phyloP scores from a whole-genome alignment of 495 filamentous ascomycete species.

The Letharia lupina region DNA sequence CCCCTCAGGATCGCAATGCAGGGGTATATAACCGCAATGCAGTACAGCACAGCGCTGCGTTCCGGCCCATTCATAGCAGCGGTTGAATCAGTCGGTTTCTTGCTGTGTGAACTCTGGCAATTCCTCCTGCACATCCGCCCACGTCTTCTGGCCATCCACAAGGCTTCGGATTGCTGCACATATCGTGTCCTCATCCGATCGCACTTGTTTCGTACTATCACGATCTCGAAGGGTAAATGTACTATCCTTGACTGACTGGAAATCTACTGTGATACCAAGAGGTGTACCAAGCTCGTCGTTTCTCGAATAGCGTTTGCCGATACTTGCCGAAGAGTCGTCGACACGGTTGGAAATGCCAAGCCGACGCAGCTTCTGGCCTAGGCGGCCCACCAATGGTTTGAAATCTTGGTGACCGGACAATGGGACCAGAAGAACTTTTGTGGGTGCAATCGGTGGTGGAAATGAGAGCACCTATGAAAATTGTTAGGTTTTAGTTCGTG shows the following conservation, averaged over 20 bases:
- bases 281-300: constrained; percentile 63
- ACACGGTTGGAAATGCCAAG: constrained; percentile 55
- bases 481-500: constrained; percentile 6
- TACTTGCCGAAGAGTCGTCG: constrained; percentile 58
- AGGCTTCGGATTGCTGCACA: constrained; percentile 51
- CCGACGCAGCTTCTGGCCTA: constrained; percentile 47
- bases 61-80: constrained; percentile 3
- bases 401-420: constrained; percentile 53
- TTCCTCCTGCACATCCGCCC: constrained; percentile 51
- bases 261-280: constrained; percentile 60
- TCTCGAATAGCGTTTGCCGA: constrained; percentile 59
- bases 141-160: constrained; percentile 54
- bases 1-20: constrained; percentile 1
- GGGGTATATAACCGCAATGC: background rate
- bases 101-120: constrained; percentile 63
- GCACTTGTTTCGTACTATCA: constrained; percentile 59
- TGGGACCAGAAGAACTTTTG: constrained; percentile 61
- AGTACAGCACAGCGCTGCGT: background rate
- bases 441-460: constrained; percentile 56
- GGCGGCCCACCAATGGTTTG: constrained; percentile 43
- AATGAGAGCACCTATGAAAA: constrained; percentile 53
- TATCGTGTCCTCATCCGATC: constrained; percentile 58
- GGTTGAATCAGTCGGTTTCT: constrained; percentile 31
- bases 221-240: constrained; percentile 61
- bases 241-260: constrained; percentile 60